Base-by-base conservation (phyloP, 805 yeast species). In the Priceomyces melissophilus region DNA sequence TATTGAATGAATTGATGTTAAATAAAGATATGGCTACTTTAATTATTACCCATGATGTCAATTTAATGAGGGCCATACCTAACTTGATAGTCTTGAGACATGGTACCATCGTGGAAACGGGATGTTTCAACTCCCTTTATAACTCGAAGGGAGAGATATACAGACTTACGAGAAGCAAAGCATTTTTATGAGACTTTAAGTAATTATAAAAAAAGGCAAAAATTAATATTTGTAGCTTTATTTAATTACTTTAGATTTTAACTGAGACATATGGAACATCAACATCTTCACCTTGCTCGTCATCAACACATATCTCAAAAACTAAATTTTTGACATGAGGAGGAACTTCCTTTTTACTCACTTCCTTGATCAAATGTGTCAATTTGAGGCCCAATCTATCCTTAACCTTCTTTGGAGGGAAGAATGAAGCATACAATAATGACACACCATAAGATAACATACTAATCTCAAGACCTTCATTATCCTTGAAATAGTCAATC, bases 371-470 rank as follows among this genome's bases (percentile, higher is more conserved):
- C 53, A 91, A 69, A 48, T 86, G 77, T 2, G 95, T 81, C 42
- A 91, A 71, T 40, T 75, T 75, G 73, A 87, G 56, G 14, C 69
- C 65, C 53, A 81, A 63, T 61, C 96, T 80, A 45, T 88, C 96
- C 60, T 84, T 80, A 41, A 84, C 68, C 67, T 93, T 93, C 73
- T 85, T 84, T 13, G 95, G 88, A 25, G 97, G 96, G 76, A 83
- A 86, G 73, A 93, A 93, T 3, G 90, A 83, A 2, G 98, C 98
- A 60, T 87, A 93, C 52, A 93, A 73, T 49, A 93, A 72, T 2
- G 96, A 83, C 32, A 87, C 95, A 41, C 90, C 96, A 55, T 87
- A 81, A 0, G 97, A 87, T 49, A 93, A 69, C 99, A 93, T 93
- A 12, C 93, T 76, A 40, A 93, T 79, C 49, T 83, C 89, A 46